A percentile compares a stretch with the other conserved stretches of the same genome.
Evolutionary conservation across 192 early-diverging fungal species (phyloP).

Genomic region (Coemansia sp.): DNA sequence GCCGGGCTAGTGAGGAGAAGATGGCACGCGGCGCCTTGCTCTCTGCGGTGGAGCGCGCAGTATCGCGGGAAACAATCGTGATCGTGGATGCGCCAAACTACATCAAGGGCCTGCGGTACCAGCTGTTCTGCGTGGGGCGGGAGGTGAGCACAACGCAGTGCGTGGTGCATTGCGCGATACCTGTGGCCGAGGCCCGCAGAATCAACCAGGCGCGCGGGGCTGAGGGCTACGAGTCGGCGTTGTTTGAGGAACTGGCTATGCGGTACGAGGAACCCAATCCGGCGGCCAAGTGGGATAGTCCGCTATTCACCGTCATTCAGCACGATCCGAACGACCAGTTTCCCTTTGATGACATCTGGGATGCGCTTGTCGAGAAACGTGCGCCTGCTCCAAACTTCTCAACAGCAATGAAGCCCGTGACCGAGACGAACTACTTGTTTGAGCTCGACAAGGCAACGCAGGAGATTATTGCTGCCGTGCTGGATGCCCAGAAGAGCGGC

Average conservation of each 20-base stretch:
- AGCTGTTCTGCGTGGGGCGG: slow-evolving; percentile 88
- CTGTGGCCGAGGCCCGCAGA: slow-evolving; percentile 55
- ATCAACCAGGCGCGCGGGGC: slow-evolving; percentile 56
- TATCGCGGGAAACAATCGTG: slow-evolving; percentile 83
- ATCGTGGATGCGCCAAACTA: slow-evolving; percentile 96
- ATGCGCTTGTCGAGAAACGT: slow-evolving; percentile 70
- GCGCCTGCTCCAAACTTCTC: slow-evolving; percentile 82
- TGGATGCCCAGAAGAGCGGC: slow-evolving; percentile 77
- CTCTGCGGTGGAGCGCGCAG: slow-evolving; percentile 84
- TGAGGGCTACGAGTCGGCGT: slow-evolving; percentile 47
- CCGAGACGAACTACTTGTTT: slow-evolving; percentile 88
- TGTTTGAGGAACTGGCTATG: slow-evolving; percentile 77
- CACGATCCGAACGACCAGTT: slow-evolving; percentile 58
- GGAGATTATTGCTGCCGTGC: slow-evolving; percentile 73
- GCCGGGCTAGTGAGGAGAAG: slow-evolving; percentile 75
- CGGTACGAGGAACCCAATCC: slow-evolving; percentile 96
- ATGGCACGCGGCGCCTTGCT: slow-evolving; percentile 80
- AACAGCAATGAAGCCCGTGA: slow-evolving; percentile 86
- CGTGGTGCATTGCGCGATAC: slow-evolving; percentile 70
- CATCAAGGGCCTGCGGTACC: slow-evolving; percentile 98
- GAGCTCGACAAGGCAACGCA: slow-evolving; percentile 85
- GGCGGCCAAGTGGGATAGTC: slow-evolving; percentile 92
- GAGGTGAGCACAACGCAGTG: slow-evolving; percentile 87
- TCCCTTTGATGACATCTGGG: slow-evolving; percentile 73
- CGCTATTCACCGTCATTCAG: slow-evolving; percentile 87